A percentile compares a stretch with the other conserved stretches of the same genome.
Evolutionary conservation across 1,284 basidiomycete genomes (phyloP).

Genomic region (Malassezia restricta): DNA sequence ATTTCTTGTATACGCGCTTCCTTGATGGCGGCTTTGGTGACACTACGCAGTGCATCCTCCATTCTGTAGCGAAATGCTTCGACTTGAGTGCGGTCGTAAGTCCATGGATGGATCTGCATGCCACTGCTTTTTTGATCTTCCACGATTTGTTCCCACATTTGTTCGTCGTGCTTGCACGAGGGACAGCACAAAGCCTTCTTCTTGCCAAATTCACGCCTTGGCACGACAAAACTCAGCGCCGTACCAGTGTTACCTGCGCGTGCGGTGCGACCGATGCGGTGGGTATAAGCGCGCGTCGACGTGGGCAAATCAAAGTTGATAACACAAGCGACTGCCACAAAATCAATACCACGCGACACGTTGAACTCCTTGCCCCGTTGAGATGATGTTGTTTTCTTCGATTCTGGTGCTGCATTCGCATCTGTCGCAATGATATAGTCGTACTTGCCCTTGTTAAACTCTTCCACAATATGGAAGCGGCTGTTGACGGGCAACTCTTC

Average conservation of each 20-base stretch:
- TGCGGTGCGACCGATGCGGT: conserved; percentile 89
- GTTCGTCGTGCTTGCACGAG: conserved; percentile 63
- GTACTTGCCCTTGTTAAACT: conserved; percentile 97
- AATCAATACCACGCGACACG: conserved; percentile 91
- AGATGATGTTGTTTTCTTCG: neutral
- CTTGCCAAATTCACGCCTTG: conserved; percentile 59
- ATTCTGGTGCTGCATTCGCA: conserved; percentile 51
- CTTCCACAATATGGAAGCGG: conserved; percentile 90
- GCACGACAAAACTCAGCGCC: conserved; percentile 79
- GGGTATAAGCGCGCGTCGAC: conserved; percentile 79
- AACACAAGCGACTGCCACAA: conserved; percentile 90
- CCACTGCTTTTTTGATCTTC: conserved; percentile 11
- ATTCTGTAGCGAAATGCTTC: conserved; percentile 98
- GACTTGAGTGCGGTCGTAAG: conserved; percentile 83
- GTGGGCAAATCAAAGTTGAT: conserved; percentile 95
- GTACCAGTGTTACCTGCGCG: conserved; percentile 88
- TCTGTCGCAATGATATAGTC: conserved; percentile 98
- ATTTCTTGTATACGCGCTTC: conserved; percentile 91
- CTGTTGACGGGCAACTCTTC: conserved; percentile 91
- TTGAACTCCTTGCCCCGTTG: conserved; percentile 59
- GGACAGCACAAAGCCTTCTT: conserved; percentile 50
- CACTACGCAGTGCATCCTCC: conserved; percentile 82
- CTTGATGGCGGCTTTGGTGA: conserved; percentile 71
- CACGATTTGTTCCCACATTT: conserved; percentile 53
- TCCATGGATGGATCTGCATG: conserved; percentile 69